A percentile compares a stretch with the other conserved stretches of the same genome.
Evolutionary conservation across 2,329 filamentous ascomycete genomes (phyloP).

Genomic region (Aureobasidium lini): DNA sequence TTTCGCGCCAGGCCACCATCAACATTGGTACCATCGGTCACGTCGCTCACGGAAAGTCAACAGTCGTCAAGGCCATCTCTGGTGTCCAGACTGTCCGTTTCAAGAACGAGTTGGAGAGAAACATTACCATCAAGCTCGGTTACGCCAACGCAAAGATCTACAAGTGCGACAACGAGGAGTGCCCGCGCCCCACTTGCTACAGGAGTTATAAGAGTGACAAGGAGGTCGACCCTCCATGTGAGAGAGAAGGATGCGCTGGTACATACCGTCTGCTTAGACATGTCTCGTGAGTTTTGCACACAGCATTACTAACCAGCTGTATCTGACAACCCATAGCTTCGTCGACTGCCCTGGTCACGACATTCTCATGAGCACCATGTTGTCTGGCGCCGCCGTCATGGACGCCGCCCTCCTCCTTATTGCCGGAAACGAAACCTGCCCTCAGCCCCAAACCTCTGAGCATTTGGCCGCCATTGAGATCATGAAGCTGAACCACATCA

Average conservation of each 20-base stretch:
- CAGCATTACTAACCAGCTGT: not conserved
- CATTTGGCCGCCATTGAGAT: slow-evolving; percentile 99
- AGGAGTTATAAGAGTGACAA: slow-evolving; percentile 98
- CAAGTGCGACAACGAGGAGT: slow-evolving; percentile 88
- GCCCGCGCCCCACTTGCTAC: slow-evolving; percentile 91
- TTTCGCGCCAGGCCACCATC: slow-evolving; percentile 75
- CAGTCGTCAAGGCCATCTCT: slow-evolving; percentile 97
- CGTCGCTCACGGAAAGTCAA: slow-evolving; percentile 98
- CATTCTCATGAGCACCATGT: slow-evolving; percentile 99
- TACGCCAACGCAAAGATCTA: slow-evolving; percentile 99
- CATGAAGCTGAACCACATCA: slow-evolving; percentile 99
- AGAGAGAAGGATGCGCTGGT: slow-evolving; percentile 83
- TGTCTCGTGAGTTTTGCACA: slow-evolving; percentile 67
- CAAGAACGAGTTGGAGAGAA: slow-evolving; percentile 98
- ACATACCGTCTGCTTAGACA: slow-evolving; percentile 84
- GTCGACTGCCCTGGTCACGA: slow-evolving; percentile 99
- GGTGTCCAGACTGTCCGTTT: slow-evolving; percentile 98
- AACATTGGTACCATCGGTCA: slow-evolving; percentile 98
- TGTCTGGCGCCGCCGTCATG: slow-evolving; percentile 99
- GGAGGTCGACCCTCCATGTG: slow-evolving; percentile 92
- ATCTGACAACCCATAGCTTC: slow-evolving; percentile 47
- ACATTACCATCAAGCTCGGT: slow-evolving; percentile 99
- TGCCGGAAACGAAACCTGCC: slow-evolving; percentile 96
- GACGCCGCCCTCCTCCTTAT: slow-evolving; percentile 94
- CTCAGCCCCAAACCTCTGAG: slow-evolving; percentile 96